Conservation (phyloP, 805 yeast genomes). For the Torulaspora quercuum region DNA sequence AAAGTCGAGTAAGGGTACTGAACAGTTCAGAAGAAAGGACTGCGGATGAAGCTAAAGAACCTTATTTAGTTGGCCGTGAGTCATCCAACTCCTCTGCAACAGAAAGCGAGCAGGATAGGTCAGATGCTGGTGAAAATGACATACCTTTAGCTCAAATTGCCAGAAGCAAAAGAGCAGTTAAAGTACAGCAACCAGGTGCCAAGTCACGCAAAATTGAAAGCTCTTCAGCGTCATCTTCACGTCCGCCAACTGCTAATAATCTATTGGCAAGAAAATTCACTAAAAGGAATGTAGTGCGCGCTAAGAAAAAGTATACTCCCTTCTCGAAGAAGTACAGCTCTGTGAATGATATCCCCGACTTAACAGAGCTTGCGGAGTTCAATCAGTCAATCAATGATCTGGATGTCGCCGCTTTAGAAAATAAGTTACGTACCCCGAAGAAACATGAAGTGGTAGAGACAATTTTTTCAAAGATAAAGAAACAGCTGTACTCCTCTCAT, state of each 20-base stretch:
- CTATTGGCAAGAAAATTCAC: conserved; percentile 29
- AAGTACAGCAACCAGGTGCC: not conserved
- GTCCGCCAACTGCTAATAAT: conserved; percentile 7
- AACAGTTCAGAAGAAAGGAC: conserved; percentile 5
- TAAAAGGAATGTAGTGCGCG: conserved; percentile 33
- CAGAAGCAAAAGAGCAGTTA: not conserved
- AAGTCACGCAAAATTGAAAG: conserved; percentile 11
- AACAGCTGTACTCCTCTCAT: conserved; percentile 42
- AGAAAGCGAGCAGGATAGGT: conserved; percentile 3
- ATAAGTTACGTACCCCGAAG: conserved; percentile 39
- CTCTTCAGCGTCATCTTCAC: conserved; percentile 11
- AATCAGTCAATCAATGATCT: conserved; percentile 23
- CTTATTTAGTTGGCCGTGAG: not conserved
- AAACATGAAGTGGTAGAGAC: conserved; percentile 37
- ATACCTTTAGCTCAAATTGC: not conserved
- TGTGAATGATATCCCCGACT: conserved; percentile 32
- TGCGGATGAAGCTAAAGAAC: conserved; percentile 1
- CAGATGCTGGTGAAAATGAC: conserved; percentile 1
- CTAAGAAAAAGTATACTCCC: conserved; percentile 33
- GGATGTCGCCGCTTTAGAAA: conserved; percentile 27
- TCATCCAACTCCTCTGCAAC: conserved; percentile 3
- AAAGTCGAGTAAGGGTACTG: conserved; percentile 2
- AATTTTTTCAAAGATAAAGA: conserved; percentile 35
- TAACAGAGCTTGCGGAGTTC: conserved; percentile 30
- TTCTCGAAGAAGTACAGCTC: conserved; percentile 28